Evolutionary conservation across 1,284 basidiomycete species (phyloP), one percentile per base, ranked within the genome.

Genomic region (Austroboletus niveus): DNA sequence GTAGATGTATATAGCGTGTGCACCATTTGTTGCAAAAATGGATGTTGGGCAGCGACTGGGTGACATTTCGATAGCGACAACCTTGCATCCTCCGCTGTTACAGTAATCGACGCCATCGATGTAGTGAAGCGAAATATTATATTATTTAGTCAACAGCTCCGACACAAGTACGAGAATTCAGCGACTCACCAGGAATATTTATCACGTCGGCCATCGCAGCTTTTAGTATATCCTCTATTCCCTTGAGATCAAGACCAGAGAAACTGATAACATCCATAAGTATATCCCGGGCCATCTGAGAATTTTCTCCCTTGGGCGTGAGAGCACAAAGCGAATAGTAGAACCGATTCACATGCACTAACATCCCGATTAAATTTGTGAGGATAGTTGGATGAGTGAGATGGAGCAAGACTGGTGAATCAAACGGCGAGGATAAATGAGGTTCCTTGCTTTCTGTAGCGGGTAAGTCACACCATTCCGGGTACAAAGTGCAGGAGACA

Each of bases 311-410:
- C 44, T 75, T 76, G 20, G 84, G 75, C 8, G 78, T 72, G 40
- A 82, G 67, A 8, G 72, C 71, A 31, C 70, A 71, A 29, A 89
- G 63, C 57, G 76, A 78, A 43, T 70, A 71, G 42, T 79, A 77
- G 58, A 87, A 82, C 51, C 72, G 72, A 56, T 77, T 81, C 45
- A 89, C 75, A 56, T 88, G 80, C 17, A 58, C 66, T 29, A 86
- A 59, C 14, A 78, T 75, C 5, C 66, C 62, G 24, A 73, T 63
- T 24, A 89, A 62, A 54, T 76, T 80, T 29, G 69, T 66, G n/a
- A 87, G 61, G 9, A 78, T 70, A 52, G 76, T 78, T 8, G 85
- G 86, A 60, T 88, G 86, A 6, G 72, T 64, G 15, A 89, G 71
- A 59, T 81, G 77, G 8, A 89, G 68, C 22, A 89, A 68, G 12